Percentiles rank a stretch among this genome's conserved stretches.
These are phyloP conservation scores for Talaromyces sp. DNA, from an alignment of 2,329 filamentous ascomycete species.

Conservation along the genomic window DNA sequence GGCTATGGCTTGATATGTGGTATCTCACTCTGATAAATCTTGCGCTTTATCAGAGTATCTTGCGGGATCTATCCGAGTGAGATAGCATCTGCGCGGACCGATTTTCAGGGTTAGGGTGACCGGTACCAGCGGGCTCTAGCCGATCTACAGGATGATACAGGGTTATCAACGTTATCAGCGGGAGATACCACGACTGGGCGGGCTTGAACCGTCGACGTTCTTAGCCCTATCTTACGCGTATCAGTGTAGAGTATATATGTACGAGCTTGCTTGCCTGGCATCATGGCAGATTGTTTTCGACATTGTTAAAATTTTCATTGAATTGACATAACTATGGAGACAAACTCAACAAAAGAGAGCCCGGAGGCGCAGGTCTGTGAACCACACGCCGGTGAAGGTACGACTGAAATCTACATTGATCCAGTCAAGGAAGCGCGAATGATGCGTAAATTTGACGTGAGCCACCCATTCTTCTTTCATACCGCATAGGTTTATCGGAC, in stretches of 20 bases:
- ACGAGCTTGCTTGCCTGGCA: constrained; percentile 6
- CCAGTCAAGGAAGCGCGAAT: constrained; percentile 20
- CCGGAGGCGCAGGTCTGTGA: constrained; percentile 8
- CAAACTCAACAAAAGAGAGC: constrained; percentile 6
- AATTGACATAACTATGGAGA: constrained; percentile 7
- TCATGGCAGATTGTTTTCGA: constrained; percentile 7
- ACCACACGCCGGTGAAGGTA: constrained; percentile 2
- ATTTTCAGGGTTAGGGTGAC: constrained; percentile 8
- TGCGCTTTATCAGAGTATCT: too few species aligned
- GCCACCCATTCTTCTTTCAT: not conserved
- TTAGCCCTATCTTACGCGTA: constrained; percentile 1
- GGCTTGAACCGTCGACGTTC: not conserved
- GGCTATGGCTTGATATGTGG: not conserved
- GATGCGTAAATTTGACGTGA: constrained; percentile 22
- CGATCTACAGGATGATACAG: constrained; percentile 6
- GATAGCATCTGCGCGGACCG: constrained; percentile 2
- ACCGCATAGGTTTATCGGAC: not conserved
- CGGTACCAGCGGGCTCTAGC: not conserved
- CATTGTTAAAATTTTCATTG: not conserved
- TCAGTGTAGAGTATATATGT: constrained; percentile 8
- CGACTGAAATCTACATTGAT: constrained; percentile 13
- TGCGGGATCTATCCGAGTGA: not conserved
- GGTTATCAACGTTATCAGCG: constrained; percentile 10
- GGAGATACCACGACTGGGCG: constrained; percentile 10
- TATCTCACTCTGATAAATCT: constrained; percentile 2